phyloP scores from a whole-genome alignment of 106 monocot species.

The Narthecium ossifragum region DNA sequence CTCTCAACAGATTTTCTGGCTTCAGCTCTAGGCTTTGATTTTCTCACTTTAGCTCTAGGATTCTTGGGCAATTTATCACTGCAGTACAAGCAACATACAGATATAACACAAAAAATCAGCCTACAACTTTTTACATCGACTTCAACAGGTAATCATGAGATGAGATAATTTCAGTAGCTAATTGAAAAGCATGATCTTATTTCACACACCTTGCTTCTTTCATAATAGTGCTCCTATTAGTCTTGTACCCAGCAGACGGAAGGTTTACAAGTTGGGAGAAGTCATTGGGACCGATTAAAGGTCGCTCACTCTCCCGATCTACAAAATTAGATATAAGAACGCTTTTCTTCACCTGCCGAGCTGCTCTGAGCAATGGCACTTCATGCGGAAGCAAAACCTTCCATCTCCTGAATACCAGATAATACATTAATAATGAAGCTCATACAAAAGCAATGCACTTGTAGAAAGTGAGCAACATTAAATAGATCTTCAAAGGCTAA shows the following conservation, averaged over 20 bases:
- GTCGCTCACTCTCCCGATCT: conserved; percentile 68
- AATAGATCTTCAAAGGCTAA: background rate
- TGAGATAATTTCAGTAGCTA: no score
- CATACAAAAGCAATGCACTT: background rate
- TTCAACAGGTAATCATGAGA: no score
- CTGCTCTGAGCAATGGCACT: conserved; percentile 40
- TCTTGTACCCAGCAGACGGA: conserved; percentile 16
- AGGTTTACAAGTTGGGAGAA: conserved; percentile 29
- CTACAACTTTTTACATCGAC: no score
- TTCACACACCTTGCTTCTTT: conserved; percentile 32
- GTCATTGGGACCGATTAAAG: conserved; percentile 76
- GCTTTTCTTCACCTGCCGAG: conserved; percentile 54
- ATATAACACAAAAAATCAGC: no score
- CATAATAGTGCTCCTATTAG: background rate
- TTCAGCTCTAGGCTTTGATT: conserved; percentile 14
- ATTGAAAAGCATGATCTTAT: background rate
- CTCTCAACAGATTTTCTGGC: conserved; percentile 2
- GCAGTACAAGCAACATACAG: background rate
- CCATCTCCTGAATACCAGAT: conserved; percentile 67
- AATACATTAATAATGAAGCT: background rate
- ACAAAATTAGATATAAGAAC: conserved; percentile 92
- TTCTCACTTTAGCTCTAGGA: conserved; percentile 12
- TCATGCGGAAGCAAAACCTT: conserved; percentile 67
- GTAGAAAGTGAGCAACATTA: background rate
- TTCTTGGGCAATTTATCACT: conserved; percentile 13